Percentiles rank a stretch among this genome's conserved stretches.
phyloP scores from a whole-genome alignment of 2,329 filamentous ascomycete genomes.

The Penicillium freii region DNA sequence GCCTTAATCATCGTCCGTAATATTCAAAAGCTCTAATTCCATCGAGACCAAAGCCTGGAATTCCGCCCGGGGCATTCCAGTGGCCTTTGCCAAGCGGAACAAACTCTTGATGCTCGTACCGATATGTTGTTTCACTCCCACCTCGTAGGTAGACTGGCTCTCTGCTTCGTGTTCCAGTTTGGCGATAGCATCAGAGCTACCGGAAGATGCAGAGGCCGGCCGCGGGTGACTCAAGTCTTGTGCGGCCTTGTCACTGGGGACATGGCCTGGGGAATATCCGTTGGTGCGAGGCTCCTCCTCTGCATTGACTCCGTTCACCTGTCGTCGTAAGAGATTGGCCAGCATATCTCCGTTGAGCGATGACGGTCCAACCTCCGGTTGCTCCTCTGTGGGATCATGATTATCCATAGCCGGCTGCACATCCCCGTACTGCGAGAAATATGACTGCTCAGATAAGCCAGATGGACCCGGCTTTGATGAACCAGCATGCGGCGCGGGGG shows the following conservation, averaged over 20 bases:
- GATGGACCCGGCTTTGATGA: slow-evolving; percentile 29
- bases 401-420: slow-evolving; percentile 65
- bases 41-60: slow-evolving; percentile 60
- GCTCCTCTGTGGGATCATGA: slow-evolving; percentile 59
- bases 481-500: slow-evolving; percentile 29
- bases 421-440: slow-evolving; percentile 61
- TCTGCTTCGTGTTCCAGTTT: slow-evolving; percentile 55
- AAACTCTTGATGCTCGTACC: slow-evolving; percentile 63
- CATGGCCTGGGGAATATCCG: slow-evolving; percentile 20
- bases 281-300: slow-evolving; percentile 25
- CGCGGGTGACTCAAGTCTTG: slow-evolving; percentile 43
- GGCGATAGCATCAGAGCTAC: slow-evolving; percentile 47
- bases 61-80: slow-evolving; percentile 58
- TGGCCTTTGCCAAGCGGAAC: slow-evolving; percentile 58
- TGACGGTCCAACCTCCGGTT: slow-evolving; percentile 48
- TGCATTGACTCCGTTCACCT: slow-evolving; percentile 30
- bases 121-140: slow-evolving; percentile 63
- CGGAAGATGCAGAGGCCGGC: slow-evolving; percentile 43
- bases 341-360: slow-evolving; percentile 56
- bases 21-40: slow-evolving; percentile 57
- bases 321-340: slow-evolving; percentile 39
- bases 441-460: slow-evolving; percentile 54
- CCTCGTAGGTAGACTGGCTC: slow-evolving; percentile 54
- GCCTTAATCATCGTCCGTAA: slow-evolving; percentile 51
- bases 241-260: slow-evolving; percentile 24